Evolutionary conservation across 176 grass and related monocot species (phyloP).

Genomic region (Areca catechu): DNA sequence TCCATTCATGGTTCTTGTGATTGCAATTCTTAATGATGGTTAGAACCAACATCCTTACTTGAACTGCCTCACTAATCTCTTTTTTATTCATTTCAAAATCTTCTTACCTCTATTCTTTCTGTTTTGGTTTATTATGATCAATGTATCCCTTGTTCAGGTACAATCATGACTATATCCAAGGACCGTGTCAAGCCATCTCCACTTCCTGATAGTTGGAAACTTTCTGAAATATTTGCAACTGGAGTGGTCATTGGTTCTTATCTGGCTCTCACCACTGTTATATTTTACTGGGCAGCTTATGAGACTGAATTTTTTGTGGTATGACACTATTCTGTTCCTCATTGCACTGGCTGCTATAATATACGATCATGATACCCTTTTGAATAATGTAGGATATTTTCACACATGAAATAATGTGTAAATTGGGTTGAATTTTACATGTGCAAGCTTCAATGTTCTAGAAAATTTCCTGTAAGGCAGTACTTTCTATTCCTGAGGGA

Average conservation of each 20-base stretch:
- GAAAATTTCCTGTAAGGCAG: no score
- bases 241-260: constrained; percentile 48
- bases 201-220: constrained; percentile 51
- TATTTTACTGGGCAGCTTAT: constrained; percentile 43
- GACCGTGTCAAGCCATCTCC: constrained; percentile 61
- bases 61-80: neutral
- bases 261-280: constrained; percentile 39
- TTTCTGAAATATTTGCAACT: constrained; percentile 55
- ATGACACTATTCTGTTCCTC: neutral
- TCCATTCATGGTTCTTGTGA: constrained; percentile 45
- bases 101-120: no score
- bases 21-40: constrained; percentile 65
- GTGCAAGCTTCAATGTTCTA: no score
- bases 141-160: constrained; percentile 27
- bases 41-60: constrained; percentile 7
- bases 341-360: no score
- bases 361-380: no score
- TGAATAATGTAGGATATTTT: no score
- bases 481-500: no score
- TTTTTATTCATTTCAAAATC: no score
- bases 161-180: constrained; percentile 64
- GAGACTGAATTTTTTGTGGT: constrained; percentile 43
- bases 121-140: neutral
- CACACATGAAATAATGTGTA: no score
- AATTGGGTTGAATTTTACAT: no score